Evolutionary conservation across 805 yeast genomes (phyloP).

Genomic region (Novakomyces olei): DNA sequence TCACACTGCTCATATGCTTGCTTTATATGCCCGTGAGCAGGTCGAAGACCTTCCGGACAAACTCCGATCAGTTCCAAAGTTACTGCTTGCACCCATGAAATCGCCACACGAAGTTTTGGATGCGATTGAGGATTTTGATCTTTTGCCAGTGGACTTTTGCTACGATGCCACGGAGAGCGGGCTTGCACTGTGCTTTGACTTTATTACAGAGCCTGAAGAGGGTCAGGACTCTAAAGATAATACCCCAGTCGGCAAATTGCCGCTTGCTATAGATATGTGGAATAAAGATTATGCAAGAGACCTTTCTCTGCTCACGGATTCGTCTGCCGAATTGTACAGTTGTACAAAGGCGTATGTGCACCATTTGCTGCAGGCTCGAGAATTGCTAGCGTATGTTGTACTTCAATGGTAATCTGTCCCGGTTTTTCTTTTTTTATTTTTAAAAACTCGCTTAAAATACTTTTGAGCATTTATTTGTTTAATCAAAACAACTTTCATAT

Average conservation of each 20-base stretch:
- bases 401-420: slow-evolving; percentile 15
- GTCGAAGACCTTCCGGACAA: no score
- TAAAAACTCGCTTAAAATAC: neutral
- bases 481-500: neutral
- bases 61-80: no score
- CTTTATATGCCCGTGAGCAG: no score
- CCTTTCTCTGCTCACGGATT: slow-evolving; percentile 12
- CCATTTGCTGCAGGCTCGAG: slow-evolving; percentile 20
- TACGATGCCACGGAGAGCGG: slow-evolving; percentile 18
- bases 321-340: no score
- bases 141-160: slow-evolving; percentile 16
- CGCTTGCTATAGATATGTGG: slow-evolving; percentile 15
- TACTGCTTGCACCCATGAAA: slow-evolving; percentile 10
- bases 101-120: slow-evolving; percentile 17
- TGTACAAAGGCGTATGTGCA: slow-evolving; percentile 20
- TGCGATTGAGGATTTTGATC: slow-evolving; percentile 14
- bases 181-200: slow-evolving; percentile 16
- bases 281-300: slow-evolving; percentile 15
- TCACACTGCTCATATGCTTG: no score
- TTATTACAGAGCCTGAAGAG: slow-evolving; percentile 8
- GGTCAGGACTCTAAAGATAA: slow-evolving; percentile 6
- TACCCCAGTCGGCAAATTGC: neutral
- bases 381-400: slow-evolving; percentile 23
- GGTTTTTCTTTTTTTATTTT: no score
- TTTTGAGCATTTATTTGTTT: neutral